These are phyloP conservation scores for Nitzschia sp. DNA, from an alignment of 108 stramenopile species.

Conservation along the genomic window DNA sequence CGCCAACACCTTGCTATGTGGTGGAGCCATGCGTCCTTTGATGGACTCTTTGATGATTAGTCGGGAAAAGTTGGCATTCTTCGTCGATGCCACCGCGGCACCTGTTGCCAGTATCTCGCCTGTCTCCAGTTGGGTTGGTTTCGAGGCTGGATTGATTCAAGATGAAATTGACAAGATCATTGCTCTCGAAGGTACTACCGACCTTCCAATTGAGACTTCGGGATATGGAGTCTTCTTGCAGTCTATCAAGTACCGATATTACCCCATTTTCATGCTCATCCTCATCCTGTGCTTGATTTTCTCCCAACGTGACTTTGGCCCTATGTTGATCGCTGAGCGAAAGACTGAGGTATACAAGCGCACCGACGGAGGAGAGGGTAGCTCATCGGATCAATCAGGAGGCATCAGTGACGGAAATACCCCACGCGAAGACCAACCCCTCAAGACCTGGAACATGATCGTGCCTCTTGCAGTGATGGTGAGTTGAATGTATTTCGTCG, in stretches of 20 bases:
- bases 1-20: conserved; percentile 62
- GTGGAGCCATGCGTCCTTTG: conserved; percentile 62
- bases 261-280: conserved; percentile 33
- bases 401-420: conserved; percentile 17
- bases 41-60: conserved; percentile 46
- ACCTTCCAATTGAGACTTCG: conserved; percentile 32
- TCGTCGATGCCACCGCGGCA: conserved; percentile 71
- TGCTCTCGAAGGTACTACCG: conserved; percentile 8
- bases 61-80: conserved; percentile 69
- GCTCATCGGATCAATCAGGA: conserved; percentile 19
- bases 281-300: conserved; percentile 23
- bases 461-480: conserved; percentile 31
- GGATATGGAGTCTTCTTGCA: conserved; percentile 60
- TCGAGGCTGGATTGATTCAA: conserved; percentile 65
- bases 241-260: conserved; percentile 41
- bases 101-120: conserved; percentile 69
- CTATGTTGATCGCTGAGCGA: conserved; percentile 72
- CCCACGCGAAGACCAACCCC: conserved; percentile 54
- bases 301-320: conserved; percentile 57
- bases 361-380: conserved; percentile 68
- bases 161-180: conserved; percentile 51
- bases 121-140: conserved; percentile 73
- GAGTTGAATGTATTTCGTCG: not conserved
- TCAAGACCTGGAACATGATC: conserved; percentile 48
- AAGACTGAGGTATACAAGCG: conserved; percentile 50